Evolutionary conservation across 2,329 filamentous ascomycete species (phyloP).

Genomic region (Ophiocordyceps camponoti-rufipedis): DNA sequence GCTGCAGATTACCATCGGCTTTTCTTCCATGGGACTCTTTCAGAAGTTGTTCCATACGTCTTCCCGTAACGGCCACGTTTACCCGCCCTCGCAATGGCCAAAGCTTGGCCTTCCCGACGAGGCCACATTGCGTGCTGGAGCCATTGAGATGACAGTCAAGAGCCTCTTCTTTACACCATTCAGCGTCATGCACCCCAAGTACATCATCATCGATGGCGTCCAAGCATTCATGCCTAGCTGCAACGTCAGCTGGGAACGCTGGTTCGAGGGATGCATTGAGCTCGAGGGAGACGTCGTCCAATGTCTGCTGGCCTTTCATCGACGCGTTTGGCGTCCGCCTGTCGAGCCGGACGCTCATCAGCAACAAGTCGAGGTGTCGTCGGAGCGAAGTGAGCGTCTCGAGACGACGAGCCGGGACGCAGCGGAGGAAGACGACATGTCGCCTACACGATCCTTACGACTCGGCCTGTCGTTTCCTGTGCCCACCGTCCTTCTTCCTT

Average conservation of each 20-base stretch:
- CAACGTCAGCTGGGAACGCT: conserved; percentile 76
- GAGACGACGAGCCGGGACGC: conserved; percentile 3
- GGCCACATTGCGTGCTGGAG: conserved; percentile 29
- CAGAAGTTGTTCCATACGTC: conserved; percentile 61
- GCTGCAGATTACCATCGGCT: conserved; percentile 52
- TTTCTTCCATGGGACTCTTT: conserved; percentile 53
- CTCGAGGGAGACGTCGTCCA: conserved; percentile 42
- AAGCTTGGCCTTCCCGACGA: conserved; percentile 45
- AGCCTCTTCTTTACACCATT: conserved; percentile 65
- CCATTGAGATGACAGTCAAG: conserved; percentile 53
- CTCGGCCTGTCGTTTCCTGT: conserved; percentile 11
- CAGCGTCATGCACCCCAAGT: conserved; percentile 80
- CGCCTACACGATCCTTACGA: conserved; percentile 12
- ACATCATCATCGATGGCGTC: conserved; percentile 51
- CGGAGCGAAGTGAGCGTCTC: neutral
- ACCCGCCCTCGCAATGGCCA: conserved; percentile 40
- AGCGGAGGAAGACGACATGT: conserved; percentile 4
- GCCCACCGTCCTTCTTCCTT: conserved; percentile 51
- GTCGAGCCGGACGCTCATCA: conserved; percentile 1
- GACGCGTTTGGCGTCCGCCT: conserved; percentile 41
- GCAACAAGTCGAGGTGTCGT: neutral
- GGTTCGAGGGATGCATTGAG: conserved; percentile 63
- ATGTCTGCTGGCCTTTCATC: conserved; percentile 49
- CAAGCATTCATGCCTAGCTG: conserved; percentile 57
- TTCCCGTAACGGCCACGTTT: conserved; percentile 41